Conservation (phyloP, 192 early-diverging fungal genomes). For the Umbelopsis sp. region DNA sequence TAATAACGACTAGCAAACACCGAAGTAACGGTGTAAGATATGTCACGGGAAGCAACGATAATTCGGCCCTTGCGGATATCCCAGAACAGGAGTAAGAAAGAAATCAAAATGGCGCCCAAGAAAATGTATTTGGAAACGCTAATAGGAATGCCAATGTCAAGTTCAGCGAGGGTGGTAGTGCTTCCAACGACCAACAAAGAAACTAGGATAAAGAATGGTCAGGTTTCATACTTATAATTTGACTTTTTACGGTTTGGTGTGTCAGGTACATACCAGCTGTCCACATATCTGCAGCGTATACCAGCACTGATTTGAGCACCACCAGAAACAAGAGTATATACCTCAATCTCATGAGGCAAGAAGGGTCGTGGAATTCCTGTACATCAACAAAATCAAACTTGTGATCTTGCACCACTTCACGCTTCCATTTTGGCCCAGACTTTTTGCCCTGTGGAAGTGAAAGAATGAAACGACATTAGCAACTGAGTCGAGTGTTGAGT, state of each 20-base stretch:
- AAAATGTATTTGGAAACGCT: conserved; percentile 54
- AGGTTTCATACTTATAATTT: conserved; percentile 19
- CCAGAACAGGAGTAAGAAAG: conserved; percentile 65
- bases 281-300: conserved; percentile 83
- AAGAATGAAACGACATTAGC: too few relatives aligned
- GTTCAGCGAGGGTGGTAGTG: conserved; percentile 1
- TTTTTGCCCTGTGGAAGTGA: not conserved
- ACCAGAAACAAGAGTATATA: conserved; percentile 67
- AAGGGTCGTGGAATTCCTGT: conserved; percentile 68
- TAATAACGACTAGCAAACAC: conserved; percentile 78
- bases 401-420: conserved; percentile 80
- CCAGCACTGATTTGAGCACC: conserved; percentile 72
- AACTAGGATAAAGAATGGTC: conserved; percentile 14
- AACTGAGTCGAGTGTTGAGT: too few relatives aligned
- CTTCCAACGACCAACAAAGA: conserved; percentile 34
- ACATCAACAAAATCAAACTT: conserved; percentile 91
- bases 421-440: conserved; percentile 71
- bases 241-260: not conserved
- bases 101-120: conserved; percentile 66
- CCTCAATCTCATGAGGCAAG: conserved; percentile 44
- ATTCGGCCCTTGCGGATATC: conserved; percentile 70
- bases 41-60: conserved; percentile 72
- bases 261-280: conserved; percentile 52
- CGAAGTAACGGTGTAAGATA: conserved; percentile 76
- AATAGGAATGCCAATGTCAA: conserved; percentile 30